Conservation (phyloP, 176 grass and related monocot species). For the Dendrocalamus sinicus region DNA sequence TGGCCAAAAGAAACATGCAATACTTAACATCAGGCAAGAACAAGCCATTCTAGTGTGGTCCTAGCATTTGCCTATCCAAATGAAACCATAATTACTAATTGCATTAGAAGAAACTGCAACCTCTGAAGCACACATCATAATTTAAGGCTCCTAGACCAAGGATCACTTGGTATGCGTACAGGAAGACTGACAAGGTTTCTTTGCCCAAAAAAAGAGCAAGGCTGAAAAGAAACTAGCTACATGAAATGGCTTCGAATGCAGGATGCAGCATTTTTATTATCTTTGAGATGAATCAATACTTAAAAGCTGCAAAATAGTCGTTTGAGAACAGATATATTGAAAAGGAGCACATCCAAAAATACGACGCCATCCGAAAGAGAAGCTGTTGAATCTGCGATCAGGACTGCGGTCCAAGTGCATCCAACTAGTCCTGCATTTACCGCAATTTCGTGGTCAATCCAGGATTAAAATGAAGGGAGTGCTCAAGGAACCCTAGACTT, state of each 20-base stretch:
- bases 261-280: not conserved
- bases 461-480: too few relatives aligned
- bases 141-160: not conserved
- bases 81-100: constrained; percentile 16
- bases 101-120: not conserved
- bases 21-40: constrained; percentile 17
- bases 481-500: too few relatives aligned
- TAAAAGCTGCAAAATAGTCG: constrained; percentile 9
- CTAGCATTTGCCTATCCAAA: not conserved
- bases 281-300: not conserved
- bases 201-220: not conserved
- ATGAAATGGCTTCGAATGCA: not conserved
- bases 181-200: not conserved
- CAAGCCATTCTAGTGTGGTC: not conserved
- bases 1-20: not conserved
- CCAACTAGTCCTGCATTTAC: too few relatives aligned
- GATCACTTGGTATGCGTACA: constrained; percentile 1
- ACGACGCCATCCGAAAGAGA: too few relatives aligned
- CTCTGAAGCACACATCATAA: not conserved
- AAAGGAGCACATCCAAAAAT: not conserved
- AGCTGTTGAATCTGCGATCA: too few relatives aligned
- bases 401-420: too few relatives aligned
- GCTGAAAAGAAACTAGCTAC: not conserved
- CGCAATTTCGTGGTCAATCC: too few relatives aligned
- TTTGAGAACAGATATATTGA: not conserved